Evolutionary conservation across 495 filamentous ascomycete species (phyloP).

Genomic region (Aspergillus sclerotiicarbonarius): DNA sequence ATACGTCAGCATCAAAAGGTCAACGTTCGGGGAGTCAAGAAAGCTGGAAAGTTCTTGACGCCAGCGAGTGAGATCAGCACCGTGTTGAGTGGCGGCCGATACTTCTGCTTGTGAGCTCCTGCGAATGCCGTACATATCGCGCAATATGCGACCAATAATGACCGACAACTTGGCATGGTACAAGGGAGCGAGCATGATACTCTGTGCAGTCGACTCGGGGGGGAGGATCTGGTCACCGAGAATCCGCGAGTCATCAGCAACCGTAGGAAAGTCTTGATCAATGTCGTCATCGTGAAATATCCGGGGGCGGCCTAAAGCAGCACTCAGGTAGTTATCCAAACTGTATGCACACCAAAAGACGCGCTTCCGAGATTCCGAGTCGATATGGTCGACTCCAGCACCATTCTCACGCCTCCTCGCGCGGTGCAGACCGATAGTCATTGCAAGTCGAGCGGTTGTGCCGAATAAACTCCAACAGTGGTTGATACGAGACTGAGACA

Average conservation of each 20-base stretch:
- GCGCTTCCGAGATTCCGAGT: slow-evolving; percentile 34
- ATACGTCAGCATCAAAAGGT: slow-evolving; percentile 25
- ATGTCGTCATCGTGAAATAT: slow-evolving; percentile 45
- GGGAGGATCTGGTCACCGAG: slow-evolving; percentile 18
- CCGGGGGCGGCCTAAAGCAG: slow-evolving; percentile 42
- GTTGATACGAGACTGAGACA: slow-evolving; percentile 35
- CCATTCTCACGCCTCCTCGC: slow-evolving; percentile 18
- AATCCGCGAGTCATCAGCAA: slow-evolving; percentile 42
- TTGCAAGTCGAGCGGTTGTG: slow-evolving; percentile 35
- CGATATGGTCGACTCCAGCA: slow-evolving; percentile 16
- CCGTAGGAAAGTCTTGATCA: slow-evolving; percentile 43
- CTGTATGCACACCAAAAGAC: slow-evolving; percentile 51
- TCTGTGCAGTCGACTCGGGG: slow-evolving; percentile 24
- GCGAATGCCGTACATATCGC: slow-evolving; percentile 24
- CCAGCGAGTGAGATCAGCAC: slow-evolving; percentile 17
- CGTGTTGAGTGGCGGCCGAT: slow-evolving; percentile 16
- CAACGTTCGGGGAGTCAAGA: slow-evolving; percentile 21
- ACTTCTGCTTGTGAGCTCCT: slow-evolving; percentile 10
- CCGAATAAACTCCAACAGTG: slow-evolving; percentile 41
- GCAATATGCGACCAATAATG: slow-evolving; percentile 26
- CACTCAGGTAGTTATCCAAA: slow-evolving; percentile 48
- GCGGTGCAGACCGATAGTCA: slow-evolving; percentile 33
- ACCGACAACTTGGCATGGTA: slow-evolving; percentile 34
- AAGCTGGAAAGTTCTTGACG: slow-evolving; percentile 21
- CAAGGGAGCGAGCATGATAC: slow-evolving; percentile 42